These are phyloP conservation scores for Clohesyomyces aquaticus DNA, from an alignment of 495 filamentous ascomycete species.

Conservation along the genomic window DNA sequence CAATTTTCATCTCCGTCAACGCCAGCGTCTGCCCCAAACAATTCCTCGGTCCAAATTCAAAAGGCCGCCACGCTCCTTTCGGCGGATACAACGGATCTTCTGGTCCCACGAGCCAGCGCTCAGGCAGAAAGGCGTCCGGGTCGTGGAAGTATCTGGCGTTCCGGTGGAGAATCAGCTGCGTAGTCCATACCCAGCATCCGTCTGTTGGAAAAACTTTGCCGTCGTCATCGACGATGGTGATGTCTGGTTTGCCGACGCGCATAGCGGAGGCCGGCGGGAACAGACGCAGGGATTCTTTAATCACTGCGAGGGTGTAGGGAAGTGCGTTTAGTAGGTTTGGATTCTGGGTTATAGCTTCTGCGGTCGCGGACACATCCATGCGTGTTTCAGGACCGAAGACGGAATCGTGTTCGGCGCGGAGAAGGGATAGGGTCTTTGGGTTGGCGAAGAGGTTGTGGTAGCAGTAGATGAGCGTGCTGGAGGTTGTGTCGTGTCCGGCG, in stretches of 20 bases:
- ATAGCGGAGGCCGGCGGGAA: not conserved
- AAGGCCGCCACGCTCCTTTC: conserved; percentile 17
- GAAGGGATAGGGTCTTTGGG: not conserved
- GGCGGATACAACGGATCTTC: conserved; percentile 9
- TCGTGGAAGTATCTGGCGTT: not conserved
- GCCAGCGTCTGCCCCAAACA: conserved; percentile 58
- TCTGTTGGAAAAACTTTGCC: conserved; percentile 44
- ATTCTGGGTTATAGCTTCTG: not conserved
- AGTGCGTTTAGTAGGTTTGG: conserved; percentile 1
- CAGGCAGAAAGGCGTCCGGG: conserved; percentile 20
- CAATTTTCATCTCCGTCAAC: conserved; percentile 39
- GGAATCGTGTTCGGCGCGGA: not conserved
- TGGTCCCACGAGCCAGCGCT: conserved; percentile 13
- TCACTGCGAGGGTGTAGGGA: conserved; percentile 3
- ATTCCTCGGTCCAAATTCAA: conserved; percentile 50
- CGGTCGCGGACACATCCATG: not conserved
- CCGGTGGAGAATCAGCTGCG: conserved; percentile 31
- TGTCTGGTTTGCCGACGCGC: not conserved
- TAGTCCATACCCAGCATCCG: conserved; percentile 34
- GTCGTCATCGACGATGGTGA: conserved; percentile 27
- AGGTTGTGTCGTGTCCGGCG: not conserved
- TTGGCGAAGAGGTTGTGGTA: not conserved
- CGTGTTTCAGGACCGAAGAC: not conserved
- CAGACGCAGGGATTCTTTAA: conserved; percentile 14
- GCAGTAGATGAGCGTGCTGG: not conserved